Conservation (phyloP, 1,139 yeast species). For the Eremothecium coryli region DNA sequence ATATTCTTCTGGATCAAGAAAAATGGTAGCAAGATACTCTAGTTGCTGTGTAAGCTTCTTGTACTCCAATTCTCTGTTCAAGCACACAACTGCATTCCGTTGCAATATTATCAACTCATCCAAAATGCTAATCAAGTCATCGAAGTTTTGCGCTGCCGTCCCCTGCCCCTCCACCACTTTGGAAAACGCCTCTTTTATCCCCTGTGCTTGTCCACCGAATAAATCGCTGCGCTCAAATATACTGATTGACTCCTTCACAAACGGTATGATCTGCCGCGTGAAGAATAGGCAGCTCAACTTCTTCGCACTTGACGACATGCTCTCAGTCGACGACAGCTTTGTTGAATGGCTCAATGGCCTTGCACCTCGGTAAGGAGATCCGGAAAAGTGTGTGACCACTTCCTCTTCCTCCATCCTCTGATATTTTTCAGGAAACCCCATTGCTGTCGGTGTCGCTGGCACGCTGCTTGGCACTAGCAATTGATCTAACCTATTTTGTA, state of each 20-base stretch:
- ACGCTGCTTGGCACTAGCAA: background rate
- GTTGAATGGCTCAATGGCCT: constrained; percentile 12
- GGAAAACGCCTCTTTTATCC: constrained; percentile 10
- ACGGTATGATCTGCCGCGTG: constrained; percentile 16
- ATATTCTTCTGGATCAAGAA: constrained; percentile 15
- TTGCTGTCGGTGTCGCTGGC: background rate
- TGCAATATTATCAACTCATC: constrained; percentile 15
- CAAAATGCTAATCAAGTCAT: constrained; percentile 12
- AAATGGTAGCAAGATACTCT: constrained; percentile 16
- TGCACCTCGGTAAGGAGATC: constrained; percentile 17
- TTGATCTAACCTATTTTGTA: constrained; percentile 1
- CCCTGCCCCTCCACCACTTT: constrained; percentile 8
- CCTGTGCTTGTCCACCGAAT: constrained; percentile 15
- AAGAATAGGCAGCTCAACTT: constrained; percentile 14
- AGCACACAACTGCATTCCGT: constrained; percentile 17
- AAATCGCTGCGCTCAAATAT: constrained; percentile 15
- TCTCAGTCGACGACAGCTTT: constrained; percentile 15
- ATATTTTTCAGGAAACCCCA: background rate
- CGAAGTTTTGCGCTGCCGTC: constrained; percentile 10
- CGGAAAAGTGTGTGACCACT: constrained; percentile 16
- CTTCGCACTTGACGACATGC: constrained; percentile 14
- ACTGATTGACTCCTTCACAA: constrained; percentile 14
- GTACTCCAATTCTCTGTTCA: constrained; percentile 20
- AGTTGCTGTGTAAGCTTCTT: constrained; percentile 17
- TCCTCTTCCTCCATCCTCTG: constrained; percentile 10